Evolutionary conservation across 148 eudicot species (phyloP).

Genomic region (Dianthus caryophyllus): DNA sequence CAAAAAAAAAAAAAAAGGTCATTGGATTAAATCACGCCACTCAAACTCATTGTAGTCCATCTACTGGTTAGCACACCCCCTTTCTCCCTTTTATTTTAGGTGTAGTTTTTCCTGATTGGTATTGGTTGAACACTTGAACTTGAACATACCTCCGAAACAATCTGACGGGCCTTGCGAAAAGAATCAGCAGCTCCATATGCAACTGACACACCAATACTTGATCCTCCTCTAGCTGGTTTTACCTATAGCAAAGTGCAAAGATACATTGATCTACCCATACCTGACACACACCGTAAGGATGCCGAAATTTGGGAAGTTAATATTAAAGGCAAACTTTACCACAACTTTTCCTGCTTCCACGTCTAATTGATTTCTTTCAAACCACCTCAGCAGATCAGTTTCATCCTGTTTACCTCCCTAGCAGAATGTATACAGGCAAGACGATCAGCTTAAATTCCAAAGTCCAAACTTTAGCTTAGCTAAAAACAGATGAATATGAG

Average conservation of each 20-base stretch:
- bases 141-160: constrained; percentile 56
- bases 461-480: neutral
- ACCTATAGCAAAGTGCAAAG: constrained; percentile 67
- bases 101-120: neutral
- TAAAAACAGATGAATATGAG: neutral
- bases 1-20: no score
- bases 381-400: constrained; percentile 55
- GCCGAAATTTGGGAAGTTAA: neutral
- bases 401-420: constrained; percentile 56
- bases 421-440: constrained; percentile 4
- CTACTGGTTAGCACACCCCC: neutral
- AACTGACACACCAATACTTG: constrained; percentile 88
- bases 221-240: constrained; percentile 92
- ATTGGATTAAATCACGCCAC: neutral
- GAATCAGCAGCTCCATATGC: constrained; percentile 81
- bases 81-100: neutral
- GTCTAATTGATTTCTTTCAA: constrained; percentile 55
- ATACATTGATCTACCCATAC: no score
- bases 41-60: neutral
- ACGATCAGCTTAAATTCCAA: constrained; percentile 5
- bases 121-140: neutral
- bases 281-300: constrained; percentile 1
- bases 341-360: constrained; percentile 69
- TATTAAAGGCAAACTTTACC: constrained; percentile 37
- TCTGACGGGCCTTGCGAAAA: constrained; percentile 47